phyloP scores from a whole-genome alignment of 768 basidiomycete species.

The Phallus indusiatus region DNA sequence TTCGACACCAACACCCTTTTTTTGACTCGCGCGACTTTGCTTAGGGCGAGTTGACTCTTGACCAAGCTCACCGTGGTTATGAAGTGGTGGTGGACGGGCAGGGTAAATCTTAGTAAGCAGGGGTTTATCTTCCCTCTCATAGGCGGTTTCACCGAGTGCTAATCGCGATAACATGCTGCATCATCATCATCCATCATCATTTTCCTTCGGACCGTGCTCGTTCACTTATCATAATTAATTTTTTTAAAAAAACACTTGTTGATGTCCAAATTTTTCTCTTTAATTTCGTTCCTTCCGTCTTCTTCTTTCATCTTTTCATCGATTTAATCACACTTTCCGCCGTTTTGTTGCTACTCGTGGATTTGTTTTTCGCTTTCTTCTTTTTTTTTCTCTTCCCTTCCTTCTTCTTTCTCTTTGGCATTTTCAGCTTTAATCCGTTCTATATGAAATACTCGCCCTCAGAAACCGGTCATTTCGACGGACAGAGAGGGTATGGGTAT shows the following conservation, averaged over 20 bases:
- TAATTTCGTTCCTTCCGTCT: too few species aligned
- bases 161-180: conserved; percentile 27
- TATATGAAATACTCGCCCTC: conserved; percentile 96
- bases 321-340: too few species aligned
- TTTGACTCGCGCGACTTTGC: background rate
- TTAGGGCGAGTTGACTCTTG: conserved; percentile 84
- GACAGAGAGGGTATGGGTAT: conserved; percentile 88
- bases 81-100: conserved; percentile 79
- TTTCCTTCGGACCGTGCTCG: too few species aligned
- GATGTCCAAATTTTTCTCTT: too few species aligned
- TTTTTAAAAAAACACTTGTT: too few species aligned
- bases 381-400: background rate
- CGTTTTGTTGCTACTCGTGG: too few species aligned
- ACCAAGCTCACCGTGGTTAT: conserved; percentile 93
- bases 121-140: background rate
- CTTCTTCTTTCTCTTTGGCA: background rate
- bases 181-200: too few species aligned
- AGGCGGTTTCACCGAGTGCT: background rate
- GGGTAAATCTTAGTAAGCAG: conserved; percentile 37
- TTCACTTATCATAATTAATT: too few species aligned
- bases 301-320: too few species aligned
- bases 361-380: background rate
- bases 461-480: conserved; percentile 87
- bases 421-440: conserved; percentile 67
- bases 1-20: too few species aligned